Percentiles rank a stretch among this genome's conserved stretches.
Evolutionary conservation across 352 stramenopile species (phyloP).

Genomic region (Phytophthora gonapodyides): DNA sequence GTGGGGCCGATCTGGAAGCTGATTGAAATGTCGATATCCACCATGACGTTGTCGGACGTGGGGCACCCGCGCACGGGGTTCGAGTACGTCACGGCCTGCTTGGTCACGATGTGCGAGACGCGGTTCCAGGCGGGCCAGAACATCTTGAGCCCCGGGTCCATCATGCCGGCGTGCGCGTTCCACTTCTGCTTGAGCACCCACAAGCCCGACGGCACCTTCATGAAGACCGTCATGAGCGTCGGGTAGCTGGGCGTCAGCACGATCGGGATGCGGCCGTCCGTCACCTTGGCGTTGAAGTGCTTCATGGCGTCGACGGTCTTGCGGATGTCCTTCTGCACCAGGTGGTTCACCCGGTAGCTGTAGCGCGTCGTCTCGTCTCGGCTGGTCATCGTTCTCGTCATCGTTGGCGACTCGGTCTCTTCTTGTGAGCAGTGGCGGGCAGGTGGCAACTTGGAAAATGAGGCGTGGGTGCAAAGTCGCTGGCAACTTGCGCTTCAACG

Average conservation of each 20-base stretch:
- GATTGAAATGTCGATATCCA: conserved; percentile 90
- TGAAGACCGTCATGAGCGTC: conserved; percentile 50
- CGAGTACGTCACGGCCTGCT: conserved; percentile 84
- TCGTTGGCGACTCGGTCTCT: background rate
- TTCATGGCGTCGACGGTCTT: conserved; percentile 61
- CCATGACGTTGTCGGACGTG: conserved; percentile 89
- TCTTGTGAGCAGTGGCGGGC: background rate
- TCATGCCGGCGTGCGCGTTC: conserved; percentile 79
- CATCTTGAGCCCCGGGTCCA: conserved; percentile 78
- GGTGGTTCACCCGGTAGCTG: conserved; percentile 37
- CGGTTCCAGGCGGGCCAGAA: conserved; percentile 80
- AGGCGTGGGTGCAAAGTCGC: conserved; percentile 1
- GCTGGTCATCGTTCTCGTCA: background rate
- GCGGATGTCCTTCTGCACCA: conserved; percentile 61
- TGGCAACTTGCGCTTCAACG: conserved; percentile 6
- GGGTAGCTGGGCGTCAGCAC: conserved; percentile 67
- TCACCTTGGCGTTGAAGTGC: conserved; percentile 60
- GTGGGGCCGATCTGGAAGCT: conserved; percentile 87
- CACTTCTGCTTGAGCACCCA: conserved; percentile 88
- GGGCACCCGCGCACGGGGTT: conserved; percentile 74
- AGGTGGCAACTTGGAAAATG: conserved; percentile 21
- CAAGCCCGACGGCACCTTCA: conserved; percentile 68
- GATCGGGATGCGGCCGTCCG: conserved; percentile 63
- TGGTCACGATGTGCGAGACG: conserved; percentile 88
- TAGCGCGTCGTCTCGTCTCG: conserved; percentile 23